phyloP scores from a whole-genome alignment of 2,329 filamentous ascomycete species.

The Thelonectria blattea region DNA sequence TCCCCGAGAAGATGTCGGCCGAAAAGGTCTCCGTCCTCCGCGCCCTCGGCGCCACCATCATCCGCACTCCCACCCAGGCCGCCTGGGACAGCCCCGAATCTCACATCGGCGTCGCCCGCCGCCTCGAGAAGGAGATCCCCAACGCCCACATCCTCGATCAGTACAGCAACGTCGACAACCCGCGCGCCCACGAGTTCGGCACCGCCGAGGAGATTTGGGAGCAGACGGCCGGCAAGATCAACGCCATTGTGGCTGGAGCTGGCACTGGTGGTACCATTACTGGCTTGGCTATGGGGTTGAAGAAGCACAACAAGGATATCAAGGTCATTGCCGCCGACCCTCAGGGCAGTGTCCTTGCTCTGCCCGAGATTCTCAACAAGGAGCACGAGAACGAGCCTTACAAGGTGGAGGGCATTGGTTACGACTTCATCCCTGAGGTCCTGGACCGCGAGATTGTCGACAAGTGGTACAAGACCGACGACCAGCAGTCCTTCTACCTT shows the following conservation, averaged over 20 bases:
- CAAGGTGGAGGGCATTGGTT: constrained; percentile 98
- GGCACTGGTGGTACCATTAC: constrained; percentile 96
- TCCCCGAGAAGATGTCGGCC: constrained; percentile 98
- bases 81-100: constrained; percentile 94
- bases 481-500: constrained; percentile 87
- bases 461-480: constrained; percentile 98
- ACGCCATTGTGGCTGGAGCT: constrained; percentile 85
- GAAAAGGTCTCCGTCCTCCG: constrained; percentile 97
- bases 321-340: constrained; percentile 94
- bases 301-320: constrained; percentile 84
- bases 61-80: constrained; percentile 94
- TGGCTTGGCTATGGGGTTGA: constrained; percentile 82
- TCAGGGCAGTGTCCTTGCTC: constrained; percentile 85
- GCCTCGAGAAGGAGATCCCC: constrained; percentile 92
- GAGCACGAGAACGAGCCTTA: constrained; percentile 83
- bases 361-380: constrained; percentile 80
- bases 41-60: constrained; percentile 94
- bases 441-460: constrained; percentile 81
- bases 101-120: constrained; percentile 91
- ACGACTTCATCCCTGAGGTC: constrained; percentile 97
- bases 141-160: constrained; percentile 98
- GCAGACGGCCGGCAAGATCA: constrained; percentile 84
- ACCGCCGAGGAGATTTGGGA: constrained; percentile 97
- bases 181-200: constrained; percentile 88
- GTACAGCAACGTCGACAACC: constrained; percentile 91